phyloP scores from a whole-genome alignment of 345 rosid genomes.

The Combretum micranthum region DNA sequence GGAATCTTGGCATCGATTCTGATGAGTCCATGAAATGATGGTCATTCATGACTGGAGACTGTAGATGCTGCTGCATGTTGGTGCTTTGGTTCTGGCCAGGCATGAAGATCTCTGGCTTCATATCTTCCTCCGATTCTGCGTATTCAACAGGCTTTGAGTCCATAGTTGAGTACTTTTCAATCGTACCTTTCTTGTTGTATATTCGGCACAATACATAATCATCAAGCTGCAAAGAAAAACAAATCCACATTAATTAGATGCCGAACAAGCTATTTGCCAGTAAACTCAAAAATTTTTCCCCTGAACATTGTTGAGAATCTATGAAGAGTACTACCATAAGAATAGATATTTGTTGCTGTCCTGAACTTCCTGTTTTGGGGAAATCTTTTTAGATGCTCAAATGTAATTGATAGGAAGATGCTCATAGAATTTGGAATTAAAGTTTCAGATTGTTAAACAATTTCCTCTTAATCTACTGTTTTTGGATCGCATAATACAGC shows the following conservation, averaged over 20 bases:
- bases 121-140: constrained; percentile 18
- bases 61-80: constrained; percentile 5
- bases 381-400: too few relatives aligned
- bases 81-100: background rate
- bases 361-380: too few relatives aligned
- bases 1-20: constrained; percentile 43
- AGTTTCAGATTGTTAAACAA: too few relatives aligned
- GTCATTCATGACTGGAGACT: background rate
- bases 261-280: too few relatives aligned
- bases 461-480: background rate
- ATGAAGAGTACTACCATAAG: too few relatives aligned
- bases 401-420: too few relatives aligned
- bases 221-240: constrained; percentile 50
- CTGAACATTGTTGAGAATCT: too few relatives aligned
- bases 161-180: constrained; percentile 38
- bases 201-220: constrained; percentile 83
- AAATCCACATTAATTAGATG: background rate
- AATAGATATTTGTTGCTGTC: too few relatives aligned
- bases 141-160: constrained; percentile 16
- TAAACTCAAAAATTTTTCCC: too few relatives aligned
- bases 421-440: too few relatives aligned
- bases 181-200: constrained; percentile 75
- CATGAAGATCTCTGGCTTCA: constrained; percentile 28
- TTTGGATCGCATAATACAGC: too few relatives aligned
- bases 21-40: constrained; percentile 35